A percentile compares a stretch with the other conserved stretches of the same genome.
Evolutionary conservation across 306 rosid species (phyloP).

Genomic region (Neltuma alba): DNA sequence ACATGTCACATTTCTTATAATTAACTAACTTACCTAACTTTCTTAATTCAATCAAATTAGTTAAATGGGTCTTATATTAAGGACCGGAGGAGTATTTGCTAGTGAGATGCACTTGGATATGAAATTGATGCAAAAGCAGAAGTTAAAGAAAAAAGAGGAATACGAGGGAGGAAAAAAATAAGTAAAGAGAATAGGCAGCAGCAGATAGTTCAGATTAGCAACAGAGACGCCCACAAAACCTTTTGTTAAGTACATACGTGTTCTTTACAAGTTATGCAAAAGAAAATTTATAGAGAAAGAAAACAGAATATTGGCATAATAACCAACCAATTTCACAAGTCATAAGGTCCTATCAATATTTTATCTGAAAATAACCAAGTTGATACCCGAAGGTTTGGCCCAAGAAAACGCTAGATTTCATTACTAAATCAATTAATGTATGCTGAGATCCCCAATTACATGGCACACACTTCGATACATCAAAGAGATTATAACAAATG

Average conservation of each 20-base stretch:
- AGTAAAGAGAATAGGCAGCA: background rate
- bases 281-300: background rate
- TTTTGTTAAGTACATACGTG: slow-evolving; percentile 3
- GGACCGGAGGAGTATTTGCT: background rate
- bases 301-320: background rate
- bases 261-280: background rate
- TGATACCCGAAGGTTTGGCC: background rate
- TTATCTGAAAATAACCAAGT: slow-evolving; percentile 3
- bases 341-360: slow-evolving; percentile 10
- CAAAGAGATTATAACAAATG: background rate
- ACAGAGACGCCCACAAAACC: background rate
- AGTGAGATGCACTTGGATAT: background rate
- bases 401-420: slow-evolving; percentile 26
- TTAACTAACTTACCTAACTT: too few relatives aligned
- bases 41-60: too few relatives aligned
- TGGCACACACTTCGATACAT: background rate
- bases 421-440: slow-evolving; percentile 7
- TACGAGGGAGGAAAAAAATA: background rate
- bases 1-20: too few relatives aligned
- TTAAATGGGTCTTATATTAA: too few relatives aligned
- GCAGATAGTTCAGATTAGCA: background rate
- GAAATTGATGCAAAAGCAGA: background rate
- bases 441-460: slow-evolving; percentile 3
- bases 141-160: background rate
- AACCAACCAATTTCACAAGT: background rate